Evolutionary conservation across 352 stramenopile species (phyloP), one percentile per base, ranked within the genome.

Genomic region (Pilasporangium apinafurcum): DNA sequence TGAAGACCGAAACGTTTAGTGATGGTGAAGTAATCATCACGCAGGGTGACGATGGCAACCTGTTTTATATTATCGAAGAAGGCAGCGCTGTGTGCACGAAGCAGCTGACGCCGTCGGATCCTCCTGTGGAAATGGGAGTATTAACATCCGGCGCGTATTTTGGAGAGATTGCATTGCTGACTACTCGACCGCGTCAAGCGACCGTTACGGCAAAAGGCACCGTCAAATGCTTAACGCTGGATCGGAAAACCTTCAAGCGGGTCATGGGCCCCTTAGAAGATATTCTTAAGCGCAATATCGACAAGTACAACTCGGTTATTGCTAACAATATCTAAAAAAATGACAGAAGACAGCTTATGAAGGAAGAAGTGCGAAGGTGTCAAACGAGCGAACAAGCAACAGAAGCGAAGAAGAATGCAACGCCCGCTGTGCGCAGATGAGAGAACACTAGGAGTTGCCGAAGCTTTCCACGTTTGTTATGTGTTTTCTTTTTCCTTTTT

Each of bases 101-200:
- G 59, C 80, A 95, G 60, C 71, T 83, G 32, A 85, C 61, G 32
- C 76, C 76, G 37, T 63, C 57, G 16, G 82, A 92, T 2, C 59
- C 75, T 2, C 63, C 79, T 0, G 61, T 72, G 26, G 68, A 96
- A 54, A 86, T 98, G 51, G 95, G 90, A 25, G 70, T 92, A 12
- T 62, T 98, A 20, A 83, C 68, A 10, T 77, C 76, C 24, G 93
- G 95, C 33, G 86, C 96, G 40, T 98, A 96, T 73, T 98, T 98
- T 62, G 95, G 94, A 34, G 95, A 98, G 65, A 88, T 96, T 26
- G 95, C 95, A 41, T 61, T 98, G 47, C 65, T 98, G 28, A 98
- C 86, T 16, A 96, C 86, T 47, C 83, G 97, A 53, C 92, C 90
- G 21, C 89, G 92, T 25, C 85, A 95, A 33, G 92, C 91, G 31